Percentiles rank a stretch among this genome's conserved stretches.
Conservation (phyloP, 257 asterid species). For the Ilex aquifolium region DNA sequence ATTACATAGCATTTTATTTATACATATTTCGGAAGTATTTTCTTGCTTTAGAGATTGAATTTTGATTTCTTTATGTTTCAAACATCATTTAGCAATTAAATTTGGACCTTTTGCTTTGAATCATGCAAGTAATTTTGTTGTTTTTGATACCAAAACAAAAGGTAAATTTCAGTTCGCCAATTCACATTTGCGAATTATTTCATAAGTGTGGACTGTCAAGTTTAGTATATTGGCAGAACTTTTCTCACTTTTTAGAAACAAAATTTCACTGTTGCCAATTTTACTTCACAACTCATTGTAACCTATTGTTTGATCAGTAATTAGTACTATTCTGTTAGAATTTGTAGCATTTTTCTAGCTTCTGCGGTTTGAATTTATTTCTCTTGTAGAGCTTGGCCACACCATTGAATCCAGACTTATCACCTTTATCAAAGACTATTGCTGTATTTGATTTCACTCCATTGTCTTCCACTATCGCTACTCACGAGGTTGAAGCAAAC, state of each 20-base stretch:
- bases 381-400: slow-evolving; percentile 29
- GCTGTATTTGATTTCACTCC: slow-evolving; percentile 33
- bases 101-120: too few relatives aligned
- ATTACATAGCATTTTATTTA: too few relatives aligned
- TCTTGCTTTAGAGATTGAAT: too few relatives aligned
- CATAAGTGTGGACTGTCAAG: neutral
- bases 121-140: too few relatives aligned
- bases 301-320: neutral
- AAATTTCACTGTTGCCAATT: neutral
- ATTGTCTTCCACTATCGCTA: slow-evolving; percentile 19
- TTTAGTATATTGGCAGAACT: neutral
- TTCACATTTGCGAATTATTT: too few relatives aligned
- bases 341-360: too few relatives aligned
- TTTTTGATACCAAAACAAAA: too few relatives aligned
- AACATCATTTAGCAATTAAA: too few relatives aligned
- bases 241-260: neutral
- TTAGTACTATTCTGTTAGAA: too few relatives aligned
- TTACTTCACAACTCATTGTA: neutral
- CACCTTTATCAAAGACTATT: slow-evolving; percentile 20
- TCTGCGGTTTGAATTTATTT: neutral
- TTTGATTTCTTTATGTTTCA: too few relatives aligned
- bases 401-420: slow-evolving; percentile 18
- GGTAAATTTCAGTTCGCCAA: too few relatives aligned
- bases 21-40: too few relatives aligned
- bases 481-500: slow-evolving; percentile 11